Base-by-base conservation (phyloP, 2,329 filamentous ascomycete genomes). In the Curvularia sp. region DNA sequence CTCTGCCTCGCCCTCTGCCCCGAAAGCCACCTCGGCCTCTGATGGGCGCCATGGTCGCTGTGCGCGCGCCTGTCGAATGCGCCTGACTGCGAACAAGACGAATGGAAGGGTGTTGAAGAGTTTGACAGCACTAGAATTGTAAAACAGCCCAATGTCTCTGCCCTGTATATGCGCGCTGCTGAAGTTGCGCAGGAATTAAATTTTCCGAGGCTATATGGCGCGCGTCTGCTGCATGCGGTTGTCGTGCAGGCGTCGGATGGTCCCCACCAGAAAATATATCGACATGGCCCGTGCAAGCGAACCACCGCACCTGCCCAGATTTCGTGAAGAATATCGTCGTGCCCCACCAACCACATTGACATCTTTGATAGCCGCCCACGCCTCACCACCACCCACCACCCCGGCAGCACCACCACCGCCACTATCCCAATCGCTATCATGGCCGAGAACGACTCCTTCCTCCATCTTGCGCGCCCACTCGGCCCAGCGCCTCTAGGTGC, bases 391-490 rank as follows among this genome's bases (percentile, higher is more conserved):
- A 18, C 43, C 55, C 54, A 38, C 38, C 28, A 9, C 18, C 48
- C 36, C 39, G 39, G 21, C 38, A 3, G 36, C 42, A 27, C 39
- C 85, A 92, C 75, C 80, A 96, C 41, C 53, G 39, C 53, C 86
- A 13, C 15, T n/a, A 34, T n/a, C 3, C 28, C 30, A 36, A 34
- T 43, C 49, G 36, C 25, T 51, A 93, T 74, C 80, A 97, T 96
- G 93, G 89, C 92, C 79, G 82, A 88, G 78, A 84, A 87, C 73
- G 90, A 94, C 79, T 90, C 91, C 66, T 98, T 97, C 84, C 88
- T 98, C 74, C 95, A 99, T 80, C 89, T 99, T 69, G 89, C 94
- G 76, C 89, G 95, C 80, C 95, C 95, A 74, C 85, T 98, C 66
- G 93, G 92, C 78, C 92, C 93, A 69, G 88, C 89, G 64, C 83